These are phyloP conservation scores for Scedosporium minutisporum DNA, from an alignment of 2,329 filamentous ascomycete genomes.

Conservation along the genomic window DNA sequence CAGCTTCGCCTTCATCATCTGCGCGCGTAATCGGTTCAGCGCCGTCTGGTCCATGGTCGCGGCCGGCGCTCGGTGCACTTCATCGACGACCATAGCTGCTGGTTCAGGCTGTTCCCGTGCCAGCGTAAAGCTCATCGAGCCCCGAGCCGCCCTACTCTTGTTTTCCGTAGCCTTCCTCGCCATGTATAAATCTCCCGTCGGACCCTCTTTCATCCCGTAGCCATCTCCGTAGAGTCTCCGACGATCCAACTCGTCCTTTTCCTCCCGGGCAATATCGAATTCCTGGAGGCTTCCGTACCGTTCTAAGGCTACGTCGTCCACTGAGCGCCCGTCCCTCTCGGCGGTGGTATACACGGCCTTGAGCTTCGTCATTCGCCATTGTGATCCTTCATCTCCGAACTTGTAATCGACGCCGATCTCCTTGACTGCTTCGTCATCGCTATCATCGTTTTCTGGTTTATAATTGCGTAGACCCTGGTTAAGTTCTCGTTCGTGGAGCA, in stretches of 20 bases:
- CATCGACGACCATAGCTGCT: neutral
- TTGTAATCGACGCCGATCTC: conserved; percentile 59
- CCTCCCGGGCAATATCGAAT: conserved; percentile 89
- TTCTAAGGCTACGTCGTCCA: conserved; percentile 77
- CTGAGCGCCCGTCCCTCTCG: conserved; percentile 57
- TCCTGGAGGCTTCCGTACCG: conserved; percentile 71
- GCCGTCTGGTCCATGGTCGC: conserved; percentile 63
- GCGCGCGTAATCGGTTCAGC: conserved; percentile 81
- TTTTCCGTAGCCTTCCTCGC: conserved; percentile 54
- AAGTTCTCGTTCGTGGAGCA: conserved; percentile 71
- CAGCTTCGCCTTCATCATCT: conserved; percentile 93
- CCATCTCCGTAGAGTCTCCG: conserved; percentile 73
- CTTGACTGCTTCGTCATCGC: conserved; percentile 36
- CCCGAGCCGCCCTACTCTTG: conserved; percentile 39
- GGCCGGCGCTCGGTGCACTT: conserved; percentile 18
- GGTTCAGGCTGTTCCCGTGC: neutral
- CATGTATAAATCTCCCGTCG: conserved; percentile 75
- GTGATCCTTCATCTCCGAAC: conserved; percentile 81
- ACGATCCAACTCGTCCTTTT: conserved; percentile 81
- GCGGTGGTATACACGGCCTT: conserved; percentile 75
- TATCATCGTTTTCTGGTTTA: conserved; percentile 35
- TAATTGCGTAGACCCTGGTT: conserved; percentile 56
- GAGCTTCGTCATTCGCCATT: conserved; percentile 95
- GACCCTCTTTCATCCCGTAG: conserved; percentile 77
- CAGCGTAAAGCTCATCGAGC: neutral